Base-by-base conservation (phyloP, 805 yeast genomes). In the Lipomyces sp. region DNA sequence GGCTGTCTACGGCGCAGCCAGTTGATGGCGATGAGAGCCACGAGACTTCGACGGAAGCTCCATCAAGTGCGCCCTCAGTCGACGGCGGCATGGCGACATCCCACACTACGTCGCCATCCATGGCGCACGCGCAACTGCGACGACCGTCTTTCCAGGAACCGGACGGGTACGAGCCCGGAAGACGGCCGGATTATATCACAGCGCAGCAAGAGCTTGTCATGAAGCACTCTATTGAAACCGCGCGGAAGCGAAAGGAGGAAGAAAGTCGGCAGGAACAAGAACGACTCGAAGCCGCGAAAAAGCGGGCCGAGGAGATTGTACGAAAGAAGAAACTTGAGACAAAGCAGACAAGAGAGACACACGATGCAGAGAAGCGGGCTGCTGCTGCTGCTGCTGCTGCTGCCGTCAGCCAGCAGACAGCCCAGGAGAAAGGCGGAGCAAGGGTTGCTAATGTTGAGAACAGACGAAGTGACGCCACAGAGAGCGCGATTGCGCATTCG, bases 211-310 rank as follows among this genome's bases (percentile, higher is more conserved):
- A 66, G 43, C 64, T 61, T 39, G 51, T 55, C 22, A 70, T 70
- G 74, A 52, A 57, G 22, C 54, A 53, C 22, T 62, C 68, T 4
- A 53, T 65, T 8, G 71, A 66, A 43, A 61, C 59, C 36, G 71
- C 70, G 2, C 54, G 65, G n/a, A 62, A 57, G 46, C 61, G 70
- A 13, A 67, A 67, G 47, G 70, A 67, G 39, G 68, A 66, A 40
- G 70, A 67, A 43, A 58, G 47, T 49, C 52, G 54, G 13, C 44
- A 42, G 23, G 70, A 67, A 45, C 53, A 58, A 26, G 68, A 63
- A 34, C 55, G 63, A 22, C 58, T 55, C 26, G 65, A 59, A 46
- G 62, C 61, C 1, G 65, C 65, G 6, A 58, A 57, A 41, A 62
- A 55, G 42, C 53, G 61, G 24, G 68, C 68, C 1, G 70, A 64